These are phyloP conservation scores for Camelina laxa DNA, from an alignment of 345 rosid species.

Conservation along the genomic window DNA sequence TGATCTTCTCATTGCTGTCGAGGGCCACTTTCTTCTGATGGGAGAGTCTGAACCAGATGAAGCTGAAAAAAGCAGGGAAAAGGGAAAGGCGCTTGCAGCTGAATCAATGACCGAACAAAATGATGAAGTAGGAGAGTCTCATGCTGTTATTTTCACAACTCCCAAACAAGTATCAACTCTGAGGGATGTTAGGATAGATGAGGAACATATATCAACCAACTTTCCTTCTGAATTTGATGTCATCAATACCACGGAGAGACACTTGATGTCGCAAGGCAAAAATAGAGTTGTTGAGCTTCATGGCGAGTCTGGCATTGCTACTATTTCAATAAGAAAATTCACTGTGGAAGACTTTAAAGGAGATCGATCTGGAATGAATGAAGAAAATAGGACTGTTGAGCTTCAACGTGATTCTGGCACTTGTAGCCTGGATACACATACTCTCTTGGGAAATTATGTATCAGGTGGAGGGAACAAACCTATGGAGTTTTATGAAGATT, in stretches of 20 bases:
- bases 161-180: too few relatives aligned
- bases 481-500: background rate
- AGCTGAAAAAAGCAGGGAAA: slow-evolving; percentile 1
- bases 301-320: slow-evolving; percentile 9
- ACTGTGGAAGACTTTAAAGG: background rate
- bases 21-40: slow-evolving; percentile 9
- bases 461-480: background rate
- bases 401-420: slow-evolving; percentile 19
- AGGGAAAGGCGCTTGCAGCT: too few relatives aligned
- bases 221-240: background rate
- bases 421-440: background rate
- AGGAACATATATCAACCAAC: background rate
- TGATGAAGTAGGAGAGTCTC: too few relatives aligned
- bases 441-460: background rate
- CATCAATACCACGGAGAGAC: background rate
- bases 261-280: background rate
- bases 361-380: background rate
- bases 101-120: too few relatives aligned
- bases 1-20: slow-evolving; percentile 5
- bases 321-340: background rate
- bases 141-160: too few relatives aligned
- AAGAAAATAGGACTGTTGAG: slow-evolving; percentile 13
- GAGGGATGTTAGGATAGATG: too few relatives aligned
- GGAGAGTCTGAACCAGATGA: slow-evolving; percentile 22
- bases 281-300: slow-evolving; percentile 4